Percentiles rank a stretch among this genome's conserved stretches.
Evolutionary conservation across 345 rosid species (phyloP).

Genomic region (Populus ilicifolia): DNA sequence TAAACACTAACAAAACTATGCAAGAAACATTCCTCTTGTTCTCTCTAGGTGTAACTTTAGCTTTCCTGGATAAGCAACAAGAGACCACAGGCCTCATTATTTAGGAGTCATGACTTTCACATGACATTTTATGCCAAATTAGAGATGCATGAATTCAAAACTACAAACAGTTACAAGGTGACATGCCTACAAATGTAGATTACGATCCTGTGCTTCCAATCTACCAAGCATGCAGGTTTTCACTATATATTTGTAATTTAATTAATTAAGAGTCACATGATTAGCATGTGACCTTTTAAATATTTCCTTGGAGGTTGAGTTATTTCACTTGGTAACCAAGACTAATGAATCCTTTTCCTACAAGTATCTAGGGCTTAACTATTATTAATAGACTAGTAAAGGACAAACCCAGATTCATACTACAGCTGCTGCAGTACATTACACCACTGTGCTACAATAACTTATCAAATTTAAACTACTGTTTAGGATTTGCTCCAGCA

Average conservation of each 20-base stretch:
- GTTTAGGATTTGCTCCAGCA: neutral
- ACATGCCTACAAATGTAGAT: neutral
- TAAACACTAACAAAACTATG: neutral
- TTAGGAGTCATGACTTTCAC: neutral
- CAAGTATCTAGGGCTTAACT: neutral
- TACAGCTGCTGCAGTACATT: neutral
- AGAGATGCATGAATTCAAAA: neutral
- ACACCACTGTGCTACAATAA: neutral
- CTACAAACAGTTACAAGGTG: neutral
- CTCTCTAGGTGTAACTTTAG: neutral
- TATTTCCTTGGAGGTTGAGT: neutral
- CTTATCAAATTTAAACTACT: neutral
- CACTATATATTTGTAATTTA: neutral
- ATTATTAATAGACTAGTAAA: neutral
- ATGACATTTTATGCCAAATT: neutral
- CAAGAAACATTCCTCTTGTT: neutral
- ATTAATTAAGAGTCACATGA: neutral
- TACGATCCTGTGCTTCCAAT: neutral
- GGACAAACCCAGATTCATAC: neutral
- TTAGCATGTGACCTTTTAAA: neutral
- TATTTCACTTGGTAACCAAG: neutral
- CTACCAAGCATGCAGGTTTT: neutral
- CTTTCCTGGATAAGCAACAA: neutral
- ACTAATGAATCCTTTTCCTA: neutral
- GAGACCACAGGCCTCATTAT: neutral